phyloP scores from a whole-genome alignment of 208 protist genomes.

The Trypanosoma cruzi region DNA sequence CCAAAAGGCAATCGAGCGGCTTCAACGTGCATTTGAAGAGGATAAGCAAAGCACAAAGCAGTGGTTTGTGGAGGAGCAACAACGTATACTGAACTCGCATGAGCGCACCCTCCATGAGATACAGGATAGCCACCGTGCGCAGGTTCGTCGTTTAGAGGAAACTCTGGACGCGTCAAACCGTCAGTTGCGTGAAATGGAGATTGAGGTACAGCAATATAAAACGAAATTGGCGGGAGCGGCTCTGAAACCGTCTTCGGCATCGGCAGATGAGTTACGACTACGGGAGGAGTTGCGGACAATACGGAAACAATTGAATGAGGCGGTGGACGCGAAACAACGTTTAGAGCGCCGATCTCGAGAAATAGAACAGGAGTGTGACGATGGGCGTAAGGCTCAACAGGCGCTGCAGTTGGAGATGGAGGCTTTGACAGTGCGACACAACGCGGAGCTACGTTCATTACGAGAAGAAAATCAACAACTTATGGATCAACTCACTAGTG shows the following conservation, averaged over 20 bases:
- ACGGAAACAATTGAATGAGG: slow-evolving; percentile 38
- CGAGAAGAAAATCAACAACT: slow-evolving; percentile 44
- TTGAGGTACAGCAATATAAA: slow-evolving; percentile 52
- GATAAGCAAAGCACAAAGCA: slow-evolving; percentile 62
- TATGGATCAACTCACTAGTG: slow-evolving; percentile 27
- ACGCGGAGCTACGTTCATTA: slow-evolving; percentile 47
- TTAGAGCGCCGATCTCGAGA: slow-evolving; percentile 56
- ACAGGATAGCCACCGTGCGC: slow-evolving; percentile 43
- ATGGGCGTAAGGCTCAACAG: slow-evolving; percentile 45
- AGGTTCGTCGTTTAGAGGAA: slow-evolving; percentile 43
- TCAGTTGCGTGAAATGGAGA: slow-evolving; percentile 45
- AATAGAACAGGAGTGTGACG: slow-evolving; percentile 42
- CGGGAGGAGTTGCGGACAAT: slow-evolving; percentile 63
- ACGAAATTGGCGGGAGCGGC: slow-evolving; percentile 40
- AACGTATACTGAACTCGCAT: slow-evolving; percentile 46
- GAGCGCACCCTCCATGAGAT: slow-evolving; percentile 50
- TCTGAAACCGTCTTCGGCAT: background rate
- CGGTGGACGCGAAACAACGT: slow-evolving; percentile 43
- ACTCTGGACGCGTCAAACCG: slow-evolving; percentile 43
- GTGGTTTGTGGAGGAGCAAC: slow-evolving; percentile 57
- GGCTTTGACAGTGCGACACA: slow-evolving; percentile 28
- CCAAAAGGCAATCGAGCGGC: slow-evolving; percentile 45
- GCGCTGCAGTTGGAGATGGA: slow-evolving; percentile 46
- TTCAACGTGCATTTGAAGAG: slow-evolving; percentile 78
- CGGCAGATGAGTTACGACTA: slow-evolving; percentile 32